These are phyloP conservation scores for Capsaspora owczarzaki DNA, from an alignment of 78 protist genomes.

Conservation along the genomic window DNA sequence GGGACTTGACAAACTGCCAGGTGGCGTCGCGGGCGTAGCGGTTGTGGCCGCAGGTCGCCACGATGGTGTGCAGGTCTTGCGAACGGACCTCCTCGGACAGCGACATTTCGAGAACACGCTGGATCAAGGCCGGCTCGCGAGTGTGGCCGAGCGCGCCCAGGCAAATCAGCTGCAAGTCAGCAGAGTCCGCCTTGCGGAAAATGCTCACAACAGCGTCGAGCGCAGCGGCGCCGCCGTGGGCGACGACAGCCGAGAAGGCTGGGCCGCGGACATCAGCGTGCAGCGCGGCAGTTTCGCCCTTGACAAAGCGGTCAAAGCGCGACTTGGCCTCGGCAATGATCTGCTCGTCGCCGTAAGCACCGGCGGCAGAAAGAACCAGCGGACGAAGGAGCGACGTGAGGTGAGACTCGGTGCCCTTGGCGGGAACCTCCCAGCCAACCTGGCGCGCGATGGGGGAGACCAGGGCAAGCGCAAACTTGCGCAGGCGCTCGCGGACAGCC, in stretches of 20 bases:
- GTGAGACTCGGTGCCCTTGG: not conserved
- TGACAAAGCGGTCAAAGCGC: not conserved
- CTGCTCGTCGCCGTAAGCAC: not conserved
- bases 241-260: not conserved
- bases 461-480: not conserved
- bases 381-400: not conserved
- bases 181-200: not conserved
- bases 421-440: slow-evolving; percentile 30
- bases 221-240: not conserved
- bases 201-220: not conserved
- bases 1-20: slow-evolving; percentile 15
- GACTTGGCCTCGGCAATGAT: not conserved
- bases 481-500: not conserved
- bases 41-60: not conserved
- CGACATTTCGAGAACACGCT: not conserved
- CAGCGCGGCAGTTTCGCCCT: not conserved
- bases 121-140: not conserved
- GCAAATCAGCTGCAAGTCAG: not conserved
- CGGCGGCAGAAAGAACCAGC: not conserved
- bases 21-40: not conserved
- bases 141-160: slow-evolving; percentile 26
- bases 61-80: slow-evolving; percentile 24
- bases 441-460: slow-evolving; percentile 6
- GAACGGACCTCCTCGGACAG: slow-evolving; percentile 10
- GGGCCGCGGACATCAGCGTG: slow-evolving; percentile 12